Percentiles rank a stretch among this genome's conserved stretches.
Evolutionary conservation across 2,329 filamentous ascomycete genomes (phyloP).

Genomic region (Colletotrichum sp.): DNA sequence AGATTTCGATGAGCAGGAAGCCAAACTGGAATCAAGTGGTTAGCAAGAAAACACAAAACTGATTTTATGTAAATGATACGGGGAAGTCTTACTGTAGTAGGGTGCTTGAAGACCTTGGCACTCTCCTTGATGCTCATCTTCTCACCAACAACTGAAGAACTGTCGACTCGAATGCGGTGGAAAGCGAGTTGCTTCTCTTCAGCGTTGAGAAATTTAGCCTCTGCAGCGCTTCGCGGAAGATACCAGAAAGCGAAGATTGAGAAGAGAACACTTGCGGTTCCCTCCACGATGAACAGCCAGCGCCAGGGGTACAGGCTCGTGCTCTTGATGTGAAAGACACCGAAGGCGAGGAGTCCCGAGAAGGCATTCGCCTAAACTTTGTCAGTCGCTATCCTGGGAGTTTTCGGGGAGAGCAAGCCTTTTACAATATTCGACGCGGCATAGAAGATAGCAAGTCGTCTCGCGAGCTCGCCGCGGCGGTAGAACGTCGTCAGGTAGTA

Average conservation of each 20-base stretch:
- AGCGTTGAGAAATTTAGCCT: constrained; percentile 68
- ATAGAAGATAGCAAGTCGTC: constrained; percentile 22
- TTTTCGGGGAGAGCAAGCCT: neutral
- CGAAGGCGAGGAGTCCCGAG: constrained; percentile 25
- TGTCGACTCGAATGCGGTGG: constrained; percentile 78
- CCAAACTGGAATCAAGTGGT: neutral
- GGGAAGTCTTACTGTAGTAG: constrained; percentile 54
- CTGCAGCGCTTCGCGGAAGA: constrained; percentile 67
- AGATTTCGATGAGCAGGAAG: constrained; percentile 54
- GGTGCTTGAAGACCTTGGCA: constrained; percentile 55
- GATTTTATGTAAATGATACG: accelerated
- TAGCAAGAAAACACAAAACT: neutral
- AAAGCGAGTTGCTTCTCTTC: constrained; percentile 73
- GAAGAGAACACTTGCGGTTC: constrained; percentile 62
- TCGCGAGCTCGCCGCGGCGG: constrained; percentile 18
- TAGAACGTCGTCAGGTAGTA: constrained; percentile 25
- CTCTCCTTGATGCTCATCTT: constrained; percentile 56
- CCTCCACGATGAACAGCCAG: constrained; percentile 60
- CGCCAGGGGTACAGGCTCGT: constrained; percentile 46
- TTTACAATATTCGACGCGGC: constrained; percentile 23
- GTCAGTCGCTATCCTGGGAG: neutral
- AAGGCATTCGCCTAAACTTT: constrained; percentile 2
- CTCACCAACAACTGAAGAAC: constrained; percentile 65
- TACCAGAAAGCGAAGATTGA: constrained; percentile 72
- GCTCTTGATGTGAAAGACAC: constrained; percentile 47